Evolutionary conservation across 371 early-diverging fungal species (phyloP), one percentile per base, ranked within the genome.

Genomic region (Mucor racemosus): DNA sequence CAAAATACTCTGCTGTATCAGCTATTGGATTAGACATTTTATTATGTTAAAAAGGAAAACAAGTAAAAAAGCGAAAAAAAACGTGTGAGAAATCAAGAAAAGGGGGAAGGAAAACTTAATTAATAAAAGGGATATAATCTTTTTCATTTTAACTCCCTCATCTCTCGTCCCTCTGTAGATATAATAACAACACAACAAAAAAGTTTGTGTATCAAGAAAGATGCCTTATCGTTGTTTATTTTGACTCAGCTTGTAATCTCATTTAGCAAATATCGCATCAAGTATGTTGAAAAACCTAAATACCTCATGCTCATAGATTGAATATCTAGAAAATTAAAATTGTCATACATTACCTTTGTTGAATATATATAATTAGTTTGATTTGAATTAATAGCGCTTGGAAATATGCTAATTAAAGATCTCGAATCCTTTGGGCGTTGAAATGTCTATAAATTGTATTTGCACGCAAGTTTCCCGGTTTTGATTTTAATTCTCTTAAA

Each of bases 21-120:
- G 78, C 71, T 62, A 80, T 78, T 26, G 78, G 81, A 62, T 77
- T 80, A 48, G 81, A 77, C 81, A 80, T 80, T 33, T 26, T 36
- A 4, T 26, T 10, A 13, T 21, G n/a, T 13, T 31, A 36, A 60
- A 54, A 53, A n/a, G n/a, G n/a, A 62, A 35, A 31, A 48, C 42
- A 26, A 26, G 26, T 26, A 26, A 26, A 26, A 26, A 26, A 26
- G 3, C 26, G 36, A 35, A 58, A 62, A 62, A 65, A 61, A 66
- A 26, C 53, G 50, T 39, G 42, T 21, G 13, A 21, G 26, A 21
- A 50, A 17, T n/a, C n/a, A 17, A 44, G 44, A 44, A 50, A 53
- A 53, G 53, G 53, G 53, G 53, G 5, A 14, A 42, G 42, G 1
- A n/a, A 42, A n/a, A 42, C 5, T n/a, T 5, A 14, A n/a, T 14